phyloP scores from a whole-genome alignment of 345 rosid species.

The Melaleuca alternifolia region DNA sequence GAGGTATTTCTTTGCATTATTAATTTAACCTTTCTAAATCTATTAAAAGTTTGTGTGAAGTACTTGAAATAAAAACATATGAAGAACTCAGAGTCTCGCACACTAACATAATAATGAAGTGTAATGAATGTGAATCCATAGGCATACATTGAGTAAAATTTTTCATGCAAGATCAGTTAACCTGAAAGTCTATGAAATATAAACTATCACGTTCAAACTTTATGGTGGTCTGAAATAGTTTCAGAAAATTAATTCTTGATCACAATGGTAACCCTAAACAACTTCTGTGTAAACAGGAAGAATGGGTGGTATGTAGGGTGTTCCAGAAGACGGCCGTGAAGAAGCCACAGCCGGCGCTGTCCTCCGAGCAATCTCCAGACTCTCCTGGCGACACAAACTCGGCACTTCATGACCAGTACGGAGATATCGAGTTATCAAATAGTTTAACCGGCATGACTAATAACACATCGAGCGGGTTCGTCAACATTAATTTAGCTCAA shows the following conservation, averaged over 20 bases:
- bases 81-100: not conserved
- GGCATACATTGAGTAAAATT: not conserved
- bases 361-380: slow-evolving; percentile 58
- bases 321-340: slow-evolving; percentile 61
- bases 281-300: slow-evolving; percentile 40
- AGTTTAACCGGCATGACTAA: slow-evolving; percentile 19
- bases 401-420: slow-evolving; percentile 46
- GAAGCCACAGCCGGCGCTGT: slow-evolving; percentile 43
- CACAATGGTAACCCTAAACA: not conserved
- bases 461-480: slow-evolving; percentile 4
- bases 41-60: not conserved
- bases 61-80: not conserved
- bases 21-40: not conserved
- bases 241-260: not conserved
- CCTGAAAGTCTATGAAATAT: not conserved
- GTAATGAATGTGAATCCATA: not conserved
- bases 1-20: rapidly evolving
- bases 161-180: not conserved
- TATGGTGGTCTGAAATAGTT: not conserved
- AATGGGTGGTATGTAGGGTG: slow-evolving; percentile 90
- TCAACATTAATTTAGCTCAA: not conserved
- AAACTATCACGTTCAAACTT: not conserved
- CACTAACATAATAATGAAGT: rapidly evolving
- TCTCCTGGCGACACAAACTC: slow-evolving; percentile 78
- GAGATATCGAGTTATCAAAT: slow-evolving; percentile 61